Percentiles rank a stretch among this genome's conserved stretches.
Conservation (phyloP, 345 rosid species). For the Boechera retrofracta region DNA sequence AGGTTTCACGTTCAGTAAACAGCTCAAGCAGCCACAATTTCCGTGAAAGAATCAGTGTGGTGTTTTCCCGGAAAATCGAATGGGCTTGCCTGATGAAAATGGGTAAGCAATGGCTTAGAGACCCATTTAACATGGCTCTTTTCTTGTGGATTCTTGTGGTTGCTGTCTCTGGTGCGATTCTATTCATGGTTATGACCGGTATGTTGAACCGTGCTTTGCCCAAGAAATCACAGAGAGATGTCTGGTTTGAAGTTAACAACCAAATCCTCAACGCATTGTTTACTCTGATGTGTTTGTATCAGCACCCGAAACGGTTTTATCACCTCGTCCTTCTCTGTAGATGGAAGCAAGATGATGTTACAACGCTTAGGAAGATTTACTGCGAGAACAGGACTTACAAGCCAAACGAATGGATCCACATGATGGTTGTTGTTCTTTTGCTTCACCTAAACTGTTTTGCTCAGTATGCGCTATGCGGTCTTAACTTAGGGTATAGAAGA, state of each 20-base stretch:
- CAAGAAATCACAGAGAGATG: slow-evolving; percentile 70
- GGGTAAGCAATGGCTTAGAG: slow-evolving; percentile 70
- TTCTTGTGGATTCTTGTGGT: slow-evolving; percentile 73
- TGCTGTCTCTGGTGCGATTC: slow-evolving; percentile 86
- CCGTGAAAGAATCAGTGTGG: slow-evolving; percentile 57
- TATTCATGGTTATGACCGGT: slow-evolving; percentile 94
- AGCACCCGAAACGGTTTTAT: slow-evolving; percentile 86
- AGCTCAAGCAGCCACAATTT: slow-evolving; percentile 52
- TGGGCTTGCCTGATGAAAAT: slow-evolving; percentile 61
- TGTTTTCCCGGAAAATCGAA: slow-evolving; percentile 62
- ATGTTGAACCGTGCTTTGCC: slow-evolving; percentile 71
- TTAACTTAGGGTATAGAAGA: slow-evolving; percentile 82
- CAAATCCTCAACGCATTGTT: slow-evolving; percentile 92
- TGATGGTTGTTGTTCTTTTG: slow-evolving; percentile 80
- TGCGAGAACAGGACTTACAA: slow-evolving; percentile 84
- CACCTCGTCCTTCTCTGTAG: slow-evolving; percentile 82
- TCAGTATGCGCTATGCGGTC: slow-evolving; percentile 85
- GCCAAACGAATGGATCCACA: slow-evolving; percentile 86
- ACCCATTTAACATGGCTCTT: slow-evolving; percentile 86
- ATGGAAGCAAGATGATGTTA: slow-evolving; percentile 73
- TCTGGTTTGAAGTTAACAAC: slow-evolving; percentile 95
- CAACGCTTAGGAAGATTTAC: slow-evolving; percentile 68
- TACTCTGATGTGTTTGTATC: slow-evolving; percentile 90
- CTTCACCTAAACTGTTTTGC: slow-evolving; percentile 93
- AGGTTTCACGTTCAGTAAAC: slow-evolving; percentile 61